phyloP scores from a whole-genome alignment of 495 filamentous ascomycete species.

The Entonaema liquescens region DNA sequence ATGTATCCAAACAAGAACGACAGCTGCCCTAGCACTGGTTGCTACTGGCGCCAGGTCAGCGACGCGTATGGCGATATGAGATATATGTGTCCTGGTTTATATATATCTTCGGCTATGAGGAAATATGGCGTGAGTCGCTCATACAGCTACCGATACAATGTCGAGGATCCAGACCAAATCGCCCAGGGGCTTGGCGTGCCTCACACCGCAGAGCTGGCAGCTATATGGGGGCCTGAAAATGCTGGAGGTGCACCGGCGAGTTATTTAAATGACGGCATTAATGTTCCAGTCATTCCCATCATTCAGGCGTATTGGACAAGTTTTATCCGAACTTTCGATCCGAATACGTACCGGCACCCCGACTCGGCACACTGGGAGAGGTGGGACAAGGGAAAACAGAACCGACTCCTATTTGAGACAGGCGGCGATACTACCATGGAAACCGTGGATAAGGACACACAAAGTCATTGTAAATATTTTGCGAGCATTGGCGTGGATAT shows the following conservation, averaged over 20 bases:
- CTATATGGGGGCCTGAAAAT: conserved; percentile 64
- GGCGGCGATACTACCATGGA: conserved; percentile 67
- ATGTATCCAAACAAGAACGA: conserved; percentile 64
- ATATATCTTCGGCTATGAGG: conserved; percentile 58
- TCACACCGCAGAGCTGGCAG: conserved; percentile 69
- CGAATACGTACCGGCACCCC: conserved; percentile 61
- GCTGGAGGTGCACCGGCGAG: conserved; percentile 55
- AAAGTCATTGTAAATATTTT: conserved; percentile 63
- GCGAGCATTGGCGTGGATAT: conserved; percentile 59
- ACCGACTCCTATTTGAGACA: conserved; percentile 64
- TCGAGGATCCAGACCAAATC: conserved; percentile 60
- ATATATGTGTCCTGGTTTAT: conserved; percentile 75
- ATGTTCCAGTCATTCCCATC: conserved; percentile 61
- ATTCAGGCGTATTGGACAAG: conserved; percentile 75
- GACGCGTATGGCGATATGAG: conserved; percentile 75
- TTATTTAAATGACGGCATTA: conserved; percentile 59
- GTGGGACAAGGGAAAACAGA: conserved; percentile 45
- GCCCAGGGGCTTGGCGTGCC: conserved; percentile 65
- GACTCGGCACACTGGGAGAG: conserved; percentile 46
- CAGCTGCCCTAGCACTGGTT: conserved; percentile 53
- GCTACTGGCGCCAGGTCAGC: conserved; percentile 68
- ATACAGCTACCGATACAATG: conserved; percentile 75
- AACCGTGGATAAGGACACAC: conserved; percentile 55
- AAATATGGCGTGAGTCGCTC: conserved; percentile 48
- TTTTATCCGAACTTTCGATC: conserved; percentile 71